Percentiles rank a stretch among this genome's conserved stretches.
These are phyloP conservation scores for Lentinula boryana DNA, from an alignment of 768 basidiomycete genomes.

Conservation along the genomic window DNA sequence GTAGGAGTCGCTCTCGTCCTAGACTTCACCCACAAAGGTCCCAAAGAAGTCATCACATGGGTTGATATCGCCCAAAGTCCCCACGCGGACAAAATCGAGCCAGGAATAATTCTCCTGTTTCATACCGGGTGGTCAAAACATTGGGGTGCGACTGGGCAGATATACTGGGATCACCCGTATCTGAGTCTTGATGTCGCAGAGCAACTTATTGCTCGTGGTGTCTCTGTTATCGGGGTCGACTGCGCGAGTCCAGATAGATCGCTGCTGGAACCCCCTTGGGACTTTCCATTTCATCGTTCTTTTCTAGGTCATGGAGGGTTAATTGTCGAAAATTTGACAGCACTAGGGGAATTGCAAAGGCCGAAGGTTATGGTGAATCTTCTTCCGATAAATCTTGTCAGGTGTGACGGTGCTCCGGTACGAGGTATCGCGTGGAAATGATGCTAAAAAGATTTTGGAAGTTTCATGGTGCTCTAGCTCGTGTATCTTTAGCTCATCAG, in stretches of 20 bases:
- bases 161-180: constrained; percentile 60
- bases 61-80: constrained; percentile 30
- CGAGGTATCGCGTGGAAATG: constrained; percentile 55
- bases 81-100: constrained; percentile 29
- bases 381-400: constrained; percentile 50
- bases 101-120: constrained; percentile 47
- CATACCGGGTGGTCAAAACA: constrained; percentile 63
- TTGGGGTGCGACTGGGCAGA: constrained; percentile 35
- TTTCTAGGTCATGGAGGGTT: constrained; percentile 54
- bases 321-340: constrained; percentile 68
- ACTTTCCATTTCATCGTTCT: constrained; percentile 51
- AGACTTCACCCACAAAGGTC: constrained; percentile 40
- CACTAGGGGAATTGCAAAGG: constrained; percentile 36
- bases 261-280: constrained; percentile 25
- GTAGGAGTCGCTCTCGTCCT: constrained; percentile 49
- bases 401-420: constrained; percentile 64
- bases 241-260: constrained; percentile 66
- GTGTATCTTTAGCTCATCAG: neutral
- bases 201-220: constrained; percentile 42
- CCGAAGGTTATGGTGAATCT: constrained; percentile 45
- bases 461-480: neutral
- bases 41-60: constrained; percentile 53
- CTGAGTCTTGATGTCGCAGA: constrained; percentile 48
- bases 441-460: neutral
- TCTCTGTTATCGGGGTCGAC: constrained; percentile 58